Conservation (phyloP, 225 moss, liverwort and hornwort species). For the Marchantia paleacea region DNA sequence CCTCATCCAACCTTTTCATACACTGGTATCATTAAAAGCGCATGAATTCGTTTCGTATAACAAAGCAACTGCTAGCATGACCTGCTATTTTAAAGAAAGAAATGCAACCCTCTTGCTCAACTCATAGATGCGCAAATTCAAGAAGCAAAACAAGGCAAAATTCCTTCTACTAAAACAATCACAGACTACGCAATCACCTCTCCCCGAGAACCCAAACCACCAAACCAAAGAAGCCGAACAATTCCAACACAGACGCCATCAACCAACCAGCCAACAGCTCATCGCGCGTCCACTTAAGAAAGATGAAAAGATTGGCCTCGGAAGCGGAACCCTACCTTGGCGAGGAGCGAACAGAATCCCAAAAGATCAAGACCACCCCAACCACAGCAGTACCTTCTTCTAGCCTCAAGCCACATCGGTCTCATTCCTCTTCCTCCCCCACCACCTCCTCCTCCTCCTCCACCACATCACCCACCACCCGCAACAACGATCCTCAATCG, state of each 20-base stretch:
- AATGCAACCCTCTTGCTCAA: not conserved
- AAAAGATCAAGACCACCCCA: conserved; percentile 10
- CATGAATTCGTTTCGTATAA: not conserved
- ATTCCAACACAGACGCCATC: not conserved
- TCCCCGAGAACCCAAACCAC: conserved; percentile 1
- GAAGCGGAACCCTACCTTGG: not conserved
- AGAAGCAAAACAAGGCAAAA: not conserved
- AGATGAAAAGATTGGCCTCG: not conserved
- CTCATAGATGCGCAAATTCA: not conserved
- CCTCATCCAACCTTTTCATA: not conserved
- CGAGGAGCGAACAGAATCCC: not conserved
- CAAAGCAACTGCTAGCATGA: not conserved
- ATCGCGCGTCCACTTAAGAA: too few relatives aligned
- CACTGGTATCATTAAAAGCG: not conserved
- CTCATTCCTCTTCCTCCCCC: not conserved
- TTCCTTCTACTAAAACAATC: not conserved
- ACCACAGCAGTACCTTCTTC: conserved; percentile 1
- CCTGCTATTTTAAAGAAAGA: not conserved
- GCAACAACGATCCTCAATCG: not conserved
- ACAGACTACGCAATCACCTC: too few relatives aligned
- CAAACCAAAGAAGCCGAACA: not conserved
- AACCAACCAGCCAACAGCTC: too few relatives aligned
- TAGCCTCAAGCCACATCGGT: not conserved
- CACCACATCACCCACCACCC: not conserved
- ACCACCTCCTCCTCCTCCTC: not conserved